Evolutionary conservation across 352 stramenopile genomes (phyloP).

Genomic region (Globisporangium nagaii): DNA sequence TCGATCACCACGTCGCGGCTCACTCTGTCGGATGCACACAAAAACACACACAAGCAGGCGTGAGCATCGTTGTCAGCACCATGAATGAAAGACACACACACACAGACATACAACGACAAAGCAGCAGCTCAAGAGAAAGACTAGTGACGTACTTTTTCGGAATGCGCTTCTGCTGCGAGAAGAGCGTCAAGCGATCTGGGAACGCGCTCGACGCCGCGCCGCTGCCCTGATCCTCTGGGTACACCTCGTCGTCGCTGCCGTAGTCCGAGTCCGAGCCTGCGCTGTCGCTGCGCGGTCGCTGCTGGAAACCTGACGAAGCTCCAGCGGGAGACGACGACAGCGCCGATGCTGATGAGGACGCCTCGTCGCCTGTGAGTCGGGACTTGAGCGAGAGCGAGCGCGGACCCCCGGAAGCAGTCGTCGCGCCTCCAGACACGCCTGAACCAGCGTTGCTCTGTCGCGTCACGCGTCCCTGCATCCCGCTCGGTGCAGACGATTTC

Average conservation of each 20-base stretch:
- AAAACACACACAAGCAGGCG: background rate
- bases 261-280: slow-evolving; percentile 36
- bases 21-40: slow-evolving; percentile 23
- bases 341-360: background rate
- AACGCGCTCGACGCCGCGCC: slow-evolving; percentile 44
- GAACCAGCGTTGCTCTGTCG: slow-evolving; percentile 13
- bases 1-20: slow-evolving; percentile 80
- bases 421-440: slow-evolving; percentile 6
- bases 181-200: slow-evolving; percentile 60
- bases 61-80: background rate
- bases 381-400: slow-evolving; percentile 27
- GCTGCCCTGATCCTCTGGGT: slow-evolving; percentile 33
- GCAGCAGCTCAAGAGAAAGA: background rate
- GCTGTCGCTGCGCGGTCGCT: slow-evolving; percentile 41
- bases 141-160: slow-evolving; percentile 32
- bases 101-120: background rate
- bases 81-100: background rate
- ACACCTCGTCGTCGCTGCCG: slow-evolving; percentile 57
- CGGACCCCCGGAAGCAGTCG: no score
- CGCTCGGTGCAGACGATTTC: slow-evolving; percentile 5
- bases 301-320: background rate
- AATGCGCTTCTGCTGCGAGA: slow-evolving; percentile 79
- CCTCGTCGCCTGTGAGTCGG: slow-evolving; percentile 17
- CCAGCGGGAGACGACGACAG: slow-evolving; percentile 1
- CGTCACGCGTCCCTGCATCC: slow-evolving; percentile 4